Evolutionary conservation across 1,139 yeast species (phyloP).

Genomic region (Geotrichum cucujoidarum): DNA sequence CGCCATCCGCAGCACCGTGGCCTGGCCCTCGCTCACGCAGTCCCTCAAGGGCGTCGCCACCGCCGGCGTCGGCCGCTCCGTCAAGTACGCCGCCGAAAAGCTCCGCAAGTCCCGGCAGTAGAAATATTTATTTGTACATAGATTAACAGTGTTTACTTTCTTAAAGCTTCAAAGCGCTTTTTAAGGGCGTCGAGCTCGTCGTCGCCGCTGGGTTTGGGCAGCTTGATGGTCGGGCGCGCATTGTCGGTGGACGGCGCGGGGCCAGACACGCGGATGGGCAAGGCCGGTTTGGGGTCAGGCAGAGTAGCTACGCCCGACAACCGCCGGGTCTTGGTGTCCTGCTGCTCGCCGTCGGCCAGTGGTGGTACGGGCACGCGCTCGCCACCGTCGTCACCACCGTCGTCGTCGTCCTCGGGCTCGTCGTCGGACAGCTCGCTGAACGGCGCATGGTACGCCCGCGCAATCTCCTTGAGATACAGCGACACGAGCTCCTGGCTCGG

Average conservation of each 20-base stretch:
- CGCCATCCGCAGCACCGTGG: slow-evolving; percentile 56
- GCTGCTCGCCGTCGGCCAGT: slow-evolving; percentile 23
- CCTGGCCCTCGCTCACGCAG: slow-evolving; percentile 67
- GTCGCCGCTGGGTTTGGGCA: slow-evolving; percentile 24
- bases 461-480: slow-evolving; percentile 73
- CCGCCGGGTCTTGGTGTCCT: slow-evolving; percentile 23
- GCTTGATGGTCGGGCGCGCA: slow-evolving; percentile 36
- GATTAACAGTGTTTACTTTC: slow-evolving; percentile 27
- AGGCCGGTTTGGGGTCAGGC: slow-evolving; percentile 32
- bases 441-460: slow-evolving; percentile 72
- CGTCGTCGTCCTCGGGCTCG: slow-evolving; percentile 29
- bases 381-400: slow-evolving; percentile 32
- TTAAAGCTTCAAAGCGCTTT: slow-evolving; percentile 51
- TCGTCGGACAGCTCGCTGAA: slow-evolving; percentile 53
- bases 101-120: slow-evolving; percentile 33
- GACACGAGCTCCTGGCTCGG: slow-evolving; percentile 64
- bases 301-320: slow-evolving; percentile 26
- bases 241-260: slow-evolving; percentile 47
- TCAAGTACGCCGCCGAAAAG: slow-evolving; percentile 77
- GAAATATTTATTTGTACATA: slow-evolving; percentile 2
- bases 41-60: slow-evolving; percentile 78
- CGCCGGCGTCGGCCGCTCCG: slow-evolving; percentile 73
- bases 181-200: slow-evolving; percentile 49
- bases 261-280: slow-evolving; percentile 46
- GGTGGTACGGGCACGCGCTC: slow-evolving; percentile 27